Evolutionary conservation across 805 yeast species (phyloP), one percentile per base, ranked within the genome.

Genomic region (Komagataella populi): DNA sequence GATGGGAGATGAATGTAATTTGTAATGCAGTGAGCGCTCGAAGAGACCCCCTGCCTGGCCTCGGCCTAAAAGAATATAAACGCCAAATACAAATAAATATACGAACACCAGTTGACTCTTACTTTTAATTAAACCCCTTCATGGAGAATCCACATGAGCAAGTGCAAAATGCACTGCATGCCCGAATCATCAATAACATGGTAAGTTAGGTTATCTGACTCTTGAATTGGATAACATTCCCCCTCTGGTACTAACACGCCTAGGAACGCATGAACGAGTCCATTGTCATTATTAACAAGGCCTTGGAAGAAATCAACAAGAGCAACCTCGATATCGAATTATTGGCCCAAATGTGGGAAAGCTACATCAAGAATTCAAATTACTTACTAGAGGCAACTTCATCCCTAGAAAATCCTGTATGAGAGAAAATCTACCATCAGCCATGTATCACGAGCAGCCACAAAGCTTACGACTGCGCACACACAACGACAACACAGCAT

Each of bases 141-240:
- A 85, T 86, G 95, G 88, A 86, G 65, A 87, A 86, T 59, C 96
- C 96, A 3, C 90, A 87, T 60, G 90, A 85, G 59, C 84, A 83
- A 60, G 84, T 78, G 6, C 96, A 87, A 61, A 81, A 77, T 56
- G 87, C 87, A 14, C 69, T 88, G 20, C 70, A 84, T 45, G 78
- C 86, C 8, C 77, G 96, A 55, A 85, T 87, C n/a, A 79, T 84
- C 49, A 78, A 77, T 63, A 85, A 84, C 57, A 78, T 86, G 63
- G 88, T 82, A 72, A 48, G 88, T 76, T n/a, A 2, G 44, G 16
- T 12, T 14, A 20, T 6, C 8, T 44, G 12, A 23, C 14, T 39
- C 16, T 39, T 39, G 44, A 14, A 17, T 44, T 10, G 14, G 12
- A 20, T n/a, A 49, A 49, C 24, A 23, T 22, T 22, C 16, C 6